Evolutionary conservation across 495 filamentous ascomycete species (phyloP).

Genomic region (Penicillium dipodomyicola): DNA sequence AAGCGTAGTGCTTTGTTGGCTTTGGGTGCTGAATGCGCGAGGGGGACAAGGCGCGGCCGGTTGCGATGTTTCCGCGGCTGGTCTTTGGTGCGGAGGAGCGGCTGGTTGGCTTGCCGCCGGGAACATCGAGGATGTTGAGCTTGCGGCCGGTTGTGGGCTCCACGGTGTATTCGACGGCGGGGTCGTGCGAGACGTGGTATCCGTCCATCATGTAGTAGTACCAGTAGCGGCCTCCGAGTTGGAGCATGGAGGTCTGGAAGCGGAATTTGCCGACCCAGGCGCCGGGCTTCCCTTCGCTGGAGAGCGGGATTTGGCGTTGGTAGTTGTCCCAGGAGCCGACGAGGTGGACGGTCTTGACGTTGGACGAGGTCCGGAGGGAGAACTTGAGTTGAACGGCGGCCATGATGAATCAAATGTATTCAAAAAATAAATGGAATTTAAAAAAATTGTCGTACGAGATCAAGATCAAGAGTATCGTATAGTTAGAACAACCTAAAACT

Average conservation of each 20-base stretch:
- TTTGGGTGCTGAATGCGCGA: constrained; percentile 89
- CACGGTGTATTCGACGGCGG: constrained; percentile 80
- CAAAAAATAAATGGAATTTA: constrained; percentile 22
- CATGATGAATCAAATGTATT: constrained; percentile 57
- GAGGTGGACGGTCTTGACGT: constrained; percentile 96
- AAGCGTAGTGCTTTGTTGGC: constrained; percentile 81
- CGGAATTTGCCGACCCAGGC: constrained; percentile 94
- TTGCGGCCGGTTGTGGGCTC: constrained; percentile 97
- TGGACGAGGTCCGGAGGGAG: constrained; percentile 88
- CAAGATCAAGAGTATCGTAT: constrained; percentile 18
- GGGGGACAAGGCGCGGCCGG: constrained; percentile 80
- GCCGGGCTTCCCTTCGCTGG: constrained; percentile 82
- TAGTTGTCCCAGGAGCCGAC: constrained; percentile 99
- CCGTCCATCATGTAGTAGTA: constrained; percentile 99
- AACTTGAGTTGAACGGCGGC: constrained; percentile 83
- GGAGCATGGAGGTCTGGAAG: constrained; percentile 81
- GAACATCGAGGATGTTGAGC: constrained; percentile 76
- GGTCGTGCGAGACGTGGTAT: constrained; percentile 98
- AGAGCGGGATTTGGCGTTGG: constrained; percentile 84
- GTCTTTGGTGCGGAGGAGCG: constrained; percentile 19
- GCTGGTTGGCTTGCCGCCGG: constrained; percentile 39
- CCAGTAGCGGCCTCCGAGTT: constrained; percentile 92
- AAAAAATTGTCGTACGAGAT: constrained; percentile 25
- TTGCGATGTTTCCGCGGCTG: constrained; percentile 63
- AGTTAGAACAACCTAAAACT: constrained; percentile 21